phyloP scores from a whole-genome alignment of 169 alveolate genomes.

The Eimeria praecox region DNA sequence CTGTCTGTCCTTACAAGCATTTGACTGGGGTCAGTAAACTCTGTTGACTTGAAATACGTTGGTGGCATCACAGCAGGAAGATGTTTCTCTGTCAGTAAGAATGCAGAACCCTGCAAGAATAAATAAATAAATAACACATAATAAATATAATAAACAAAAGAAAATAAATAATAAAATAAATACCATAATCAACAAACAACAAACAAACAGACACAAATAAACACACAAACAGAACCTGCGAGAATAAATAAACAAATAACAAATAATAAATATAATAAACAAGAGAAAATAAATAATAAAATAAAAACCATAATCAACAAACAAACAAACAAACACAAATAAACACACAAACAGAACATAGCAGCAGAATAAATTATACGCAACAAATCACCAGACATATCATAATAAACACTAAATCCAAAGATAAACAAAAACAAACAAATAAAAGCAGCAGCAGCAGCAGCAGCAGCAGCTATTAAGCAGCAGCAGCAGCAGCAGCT shows the following conservation, averaged over 20 bases:
- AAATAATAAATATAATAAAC: background rate
- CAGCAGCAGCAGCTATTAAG: too few species aligned
- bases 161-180: background rate
- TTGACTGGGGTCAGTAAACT: constrained; percentile 93
- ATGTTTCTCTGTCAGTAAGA: constrained; percentile 89
- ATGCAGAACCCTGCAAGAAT: constrained; percentile 88
- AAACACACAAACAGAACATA: constrained; percentile 86
- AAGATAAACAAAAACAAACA: too few species aligned
- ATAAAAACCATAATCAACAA: too few species aligned
- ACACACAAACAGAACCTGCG: constrained; percentile 88
- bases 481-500: too few species aligned
- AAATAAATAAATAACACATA: too few species aligned
- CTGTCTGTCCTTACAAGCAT: background rate
- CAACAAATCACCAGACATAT: too few species aligned
- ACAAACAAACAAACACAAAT: background rate
- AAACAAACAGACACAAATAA: background rate
- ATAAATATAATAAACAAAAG: background rate
- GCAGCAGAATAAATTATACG: too few species aligned
- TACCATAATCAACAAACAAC: too few species aligned
- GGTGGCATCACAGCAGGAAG: constrained; percentile 92
- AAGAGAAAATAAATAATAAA: background rate
- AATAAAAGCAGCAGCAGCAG: too few species aligned
- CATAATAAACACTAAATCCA: too few species aligned
- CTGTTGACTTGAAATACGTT: constrained; percentile 96
- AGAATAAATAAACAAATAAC: background rate